phyloP scores from a whole-genome alignment of 2,329 filamentous ascomycete species.

The Hypomyces perniciosus region DNA sequence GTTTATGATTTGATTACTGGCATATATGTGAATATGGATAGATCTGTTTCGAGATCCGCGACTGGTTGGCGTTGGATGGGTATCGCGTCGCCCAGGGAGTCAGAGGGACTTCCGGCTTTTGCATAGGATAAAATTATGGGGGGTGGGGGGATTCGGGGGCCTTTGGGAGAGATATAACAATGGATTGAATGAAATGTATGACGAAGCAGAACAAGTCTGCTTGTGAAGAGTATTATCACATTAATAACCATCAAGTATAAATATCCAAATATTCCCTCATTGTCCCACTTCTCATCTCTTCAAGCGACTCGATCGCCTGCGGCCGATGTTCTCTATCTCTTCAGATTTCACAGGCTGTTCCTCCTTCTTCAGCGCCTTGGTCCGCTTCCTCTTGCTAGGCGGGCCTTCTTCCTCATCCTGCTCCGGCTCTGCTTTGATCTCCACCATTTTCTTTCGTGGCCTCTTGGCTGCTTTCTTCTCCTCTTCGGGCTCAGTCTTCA shows the following conservation, averaged over 20 bases:
- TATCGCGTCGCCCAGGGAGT: no score
- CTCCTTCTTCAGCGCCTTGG: conserved; percentile 11
- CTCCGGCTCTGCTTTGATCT: conserved; percentile 19
- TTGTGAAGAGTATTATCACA: no score
- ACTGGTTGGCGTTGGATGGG: no score
- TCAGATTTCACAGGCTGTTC: conserved; percentile 18
- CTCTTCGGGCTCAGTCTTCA: conserved; percentile 26
- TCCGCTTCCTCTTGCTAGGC: conserved; percentile 23
- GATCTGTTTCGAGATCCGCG: no score
- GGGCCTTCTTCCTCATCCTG: conserved; percentile 21
- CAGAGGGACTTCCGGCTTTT: no score
- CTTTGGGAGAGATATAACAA: no score
- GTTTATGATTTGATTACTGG: no score
- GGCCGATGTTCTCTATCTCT: conserved; percentile 6
- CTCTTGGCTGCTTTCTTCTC: conserved; percentile 18
- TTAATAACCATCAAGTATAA: background rate
- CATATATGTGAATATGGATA: no score
- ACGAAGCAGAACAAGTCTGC: no score
- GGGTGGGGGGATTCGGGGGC: no score
- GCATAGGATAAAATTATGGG: no score
- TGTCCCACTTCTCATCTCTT: conserved; percentile 14
- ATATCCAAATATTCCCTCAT: background rate
- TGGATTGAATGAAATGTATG: no score
- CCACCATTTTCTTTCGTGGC: conserved; percentile 20
- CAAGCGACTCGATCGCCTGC: conserved; percentile 25